These are phyloP conservation scores for Candida tibetensis DNA, from an alignment of 805 yeast genomes.

Conservation along the genomic window DNA sequence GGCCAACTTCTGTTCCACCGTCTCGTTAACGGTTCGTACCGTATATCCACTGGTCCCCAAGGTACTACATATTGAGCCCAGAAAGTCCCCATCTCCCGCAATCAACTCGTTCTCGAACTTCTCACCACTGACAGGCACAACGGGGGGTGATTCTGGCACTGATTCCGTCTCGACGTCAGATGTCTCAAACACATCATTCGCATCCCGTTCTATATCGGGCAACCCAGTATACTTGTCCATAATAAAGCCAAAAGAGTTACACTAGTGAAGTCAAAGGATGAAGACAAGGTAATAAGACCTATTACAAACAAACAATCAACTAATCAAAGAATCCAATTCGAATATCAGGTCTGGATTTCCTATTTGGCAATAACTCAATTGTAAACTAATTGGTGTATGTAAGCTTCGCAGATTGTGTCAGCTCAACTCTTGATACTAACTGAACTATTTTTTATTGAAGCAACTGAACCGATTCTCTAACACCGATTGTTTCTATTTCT, in stretches of 20 bases:
- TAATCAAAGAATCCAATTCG: too few species aligned
- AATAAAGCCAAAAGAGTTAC: too few species aligned
- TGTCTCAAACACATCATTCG: constrained; percentile 44
- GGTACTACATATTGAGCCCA: constrained; percentile 27
- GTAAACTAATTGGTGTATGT: too few species aligned
- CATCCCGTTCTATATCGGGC: constrained; percentile 15
- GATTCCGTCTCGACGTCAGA: constrained; percentile 42
- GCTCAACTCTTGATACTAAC: not conserved
- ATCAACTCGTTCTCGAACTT: constrained; percentile 11
- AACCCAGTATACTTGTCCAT: constrained; percentile 16
- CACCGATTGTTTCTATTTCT: too few species aligned
- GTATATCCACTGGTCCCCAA: constrained; percentile 25
- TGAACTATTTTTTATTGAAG: too few species aligned
- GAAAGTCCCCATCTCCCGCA: constrained; percentile 33
- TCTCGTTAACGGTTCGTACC: constrained; percentile 27
- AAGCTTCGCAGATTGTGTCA: too few species aligned
- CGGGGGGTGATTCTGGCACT: not conserved
- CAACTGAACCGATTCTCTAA: too few species aligned
- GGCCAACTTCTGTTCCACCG: constrained; percentile 35
- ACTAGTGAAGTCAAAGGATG: too few species aligned
- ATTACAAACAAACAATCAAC: too few species aligned
- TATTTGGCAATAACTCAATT: too few species aligned
- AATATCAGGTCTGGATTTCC: too few species aligned
- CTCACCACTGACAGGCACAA: not conserved
- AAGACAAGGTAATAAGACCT: too few species aligned